A percentile compares a stretch with the other conserved stretches of the same genome.
Evolutionary conservation across 768 basidiomycete species (phyloP).

Genomic region (Gloeopeniophorella convolvens): DNA sequence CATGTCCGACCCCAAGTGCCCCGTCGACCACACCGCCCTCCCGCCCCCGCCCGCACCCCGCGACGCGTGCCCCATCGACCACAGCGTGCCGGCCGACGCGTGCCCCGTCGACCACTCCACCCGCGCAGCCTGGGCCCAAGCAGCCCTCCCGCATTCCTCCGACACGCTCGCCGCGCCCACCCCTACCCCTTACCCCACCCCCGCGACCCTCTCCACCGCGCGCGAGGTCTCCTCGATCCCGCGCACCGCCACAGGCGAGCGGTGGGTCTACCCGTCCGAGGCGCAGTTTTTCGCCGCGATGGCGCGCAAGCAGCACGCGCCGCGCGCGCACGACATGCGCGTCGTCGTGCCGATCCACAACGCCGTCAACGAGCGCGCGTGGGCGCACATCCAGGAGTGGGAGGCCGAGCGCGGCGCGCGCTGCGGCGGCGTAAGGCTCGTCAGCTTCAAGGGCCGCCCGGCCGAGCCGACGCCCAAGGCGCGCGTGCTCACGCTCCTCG

Average conservation of each 20-base stretch:
- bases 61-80: conserved; percentile 48
- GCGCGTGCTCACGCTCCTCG: conserved; percentile 72
- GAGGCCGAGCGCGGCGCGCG: conserved; percentile 61
- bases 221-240: conserved; percentile 90
- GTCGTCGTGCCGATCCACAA: conserved; percentile 98
- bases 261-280: conserved; percentile 98
- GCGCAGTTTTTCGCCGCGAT: conserved; percentile 99
- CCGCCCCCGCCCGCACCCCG: conserved; percentile 9
- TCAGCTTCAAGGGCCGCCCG: conserved; percentile 89
- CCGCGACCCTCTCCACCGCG: conserved; percentile 48
- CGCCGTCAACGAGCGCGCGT: conserved; percentile 81
- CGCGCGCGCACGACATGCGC: conserved; percentile 83
- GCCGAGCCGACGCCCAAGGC: conserved; percentile 76
- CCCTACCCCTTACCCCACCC: conserved; percentile 8
- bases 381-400: conserved; percentile 51
- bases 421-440: conserved; percentile 76
- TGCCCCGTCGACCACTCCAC: conserved; percentile 66
- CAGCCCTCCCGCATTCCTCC: conserved; percentile 24
- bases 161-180: conserved; percentile 4
- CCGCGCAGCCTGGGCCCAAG: conserved; percentile 28
- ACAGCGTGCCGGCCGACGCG: conserved; percentile 30
- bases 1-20: conserved; percentile 23
- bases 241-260: conserved; percentile 50
- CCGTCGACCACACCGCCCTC: conserved; percentile 27
- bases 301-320: conserved; percentile 89